Percentiles rank a stretch among this genome's conserved stretches.
These are phyloP conservation scores for Scleromitrula shiraiana DNA, from an alignment of 2,329 filamentous ascomycete genomes.

Conservation along the genomic window DNA sequence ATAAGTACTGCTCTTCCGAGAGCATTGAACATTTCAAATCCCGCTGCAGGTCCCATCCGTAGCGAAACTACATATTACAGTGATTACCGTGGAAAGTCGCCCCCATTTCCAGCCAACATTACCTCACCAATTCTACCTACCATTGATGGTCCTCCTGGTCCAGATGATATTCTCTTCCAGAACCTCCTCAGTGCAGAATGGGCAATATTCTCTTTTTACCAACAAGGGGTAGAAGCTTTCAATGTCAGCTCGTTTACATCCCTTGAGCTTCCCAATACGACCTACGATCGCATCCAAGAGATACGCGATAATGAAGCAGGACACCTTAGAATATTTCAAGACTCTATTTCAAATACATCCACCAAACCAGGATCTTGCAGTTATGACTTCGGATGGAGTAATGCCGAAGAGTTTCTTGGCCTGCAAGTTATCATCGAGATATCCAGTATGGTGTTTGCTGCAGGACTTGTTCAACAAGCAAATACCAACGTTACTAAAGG, in stretches of 20 bases:
- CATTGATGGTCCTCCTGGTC: slow-evolving; percentile 26
- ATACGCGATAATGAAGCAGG: slow-evolving; percentile 40
- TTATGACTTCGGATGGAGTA: slow-evolving; percentile 27
- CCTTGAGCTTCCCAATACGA: slow-evolving; percentile 33
- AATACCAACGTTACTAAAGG: slow-evolving; percentile 29
- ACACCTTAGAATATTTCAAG: slow-evolving; percentile 38
- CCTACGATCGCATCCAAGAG: slow-evolving; percentile 33
- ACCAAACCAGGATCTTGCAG: slow-evolving; percentile 34
- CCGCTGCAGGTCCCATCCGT: slow-evolving; percentile 20
- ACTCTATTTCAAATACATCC: slow-evolving; percentile 34
- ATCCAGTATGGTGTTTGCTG: slow-evolving; percentile 34
- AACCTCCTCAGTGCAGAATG: slow-evolving; percentile 38
- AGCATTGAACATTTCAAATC: neutral
- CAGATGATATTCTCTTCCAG: slow-evolving; percentile 37
- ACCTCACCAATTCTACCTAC: slow-evolving; percentile 29
- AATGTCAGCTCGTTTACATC: slow-evolving; percentile 30
- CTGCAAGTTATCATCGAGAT: slow-evolving; percentile 33
- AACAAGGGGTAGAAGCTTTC: slow-evolving; percentile 35
- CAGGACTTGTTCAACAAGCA: slow-evolving; percentile 32
- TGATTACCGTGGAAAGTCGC: slow-evolving; percentile 28
- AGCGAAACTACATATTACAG: slow-evolving; percentile 30
- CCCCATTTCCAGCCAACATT: slow-evolving; percentile 33
- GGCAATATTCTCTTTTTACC: slow-evolving; percentile 39
- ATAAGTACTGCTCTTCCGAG: neutral
- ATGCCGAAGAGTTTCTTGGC: slow-evolving; percentile 23